Conservation (phyloP, 2,329 filamentous ascomycete genomes). For the Colletotrichum sp. region DNA sequence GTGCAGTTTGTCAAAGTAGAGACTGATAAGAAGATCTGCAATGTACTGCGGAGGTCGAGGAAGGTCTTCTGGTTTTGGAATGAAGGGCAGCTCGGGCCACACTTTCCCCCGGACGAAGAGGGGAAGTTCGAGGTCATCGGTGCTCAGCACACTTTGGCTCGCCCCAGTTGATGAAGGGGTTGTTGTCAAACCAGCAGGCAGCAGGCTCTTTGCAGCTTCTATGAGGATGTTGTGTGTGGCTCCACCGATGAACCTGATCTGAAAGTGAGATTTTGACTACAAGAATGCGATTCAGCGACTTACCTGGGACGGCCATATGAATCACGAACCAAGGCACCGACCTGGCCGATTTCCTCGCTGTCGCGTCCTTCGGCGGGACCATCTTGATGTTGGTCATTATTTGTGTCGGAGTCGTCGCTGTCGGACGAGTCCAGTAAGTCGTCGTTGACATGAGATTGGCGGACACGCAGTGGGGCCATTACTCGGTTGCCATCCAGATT, state of each 20-base stretch:
- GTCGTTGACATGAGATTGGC: not conserved
- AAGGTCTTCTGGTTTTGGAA: constrained; percentile 29
- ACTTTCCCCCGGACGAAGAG: constrained; percentile 29
- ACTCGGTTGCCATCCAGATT: not conserved
- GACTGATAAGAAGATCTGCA: constrained; percentile 28
- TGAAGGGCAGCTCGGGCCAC: constrained; percentile 30
- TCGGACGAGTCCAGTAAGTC: not conserved
- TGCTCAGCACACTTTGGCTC: not conserved
- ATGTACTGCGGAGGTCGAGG: constrained; percentile 30
- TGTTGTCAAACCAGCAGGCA: not conserved
- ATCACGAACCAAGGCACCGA: constrained; percentile 27
- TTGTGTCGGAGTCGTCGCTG: not conserved
- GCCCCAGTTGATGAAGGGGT: not conserved
- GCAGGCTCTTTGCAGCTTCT: constrained; percentile 29
- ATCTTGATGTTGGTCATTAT: not conserved
- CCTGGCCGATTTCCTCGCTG: not conserved
- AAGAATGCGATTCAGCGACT: not conserved
- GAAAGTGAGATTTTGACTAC: not conserved
- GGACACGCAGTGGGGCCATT: not conserved
- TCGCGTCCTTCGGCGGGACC: not conserved
- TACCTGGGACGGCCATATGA: constrained; percentile 30
- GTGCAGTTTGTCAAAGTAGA: constrained; percentile 33
- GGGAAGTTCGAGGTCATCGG: constrained; percentile 26
- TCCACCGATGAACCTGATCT: constrained; percentile 27
- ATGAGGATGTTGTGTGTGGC: constrained; percentile 30